Evolutionary conservation across 2,329 filamentous ascomycete genomes (phyloP).

Genomic region (Pseudogymnoascus sp.): DNA sequence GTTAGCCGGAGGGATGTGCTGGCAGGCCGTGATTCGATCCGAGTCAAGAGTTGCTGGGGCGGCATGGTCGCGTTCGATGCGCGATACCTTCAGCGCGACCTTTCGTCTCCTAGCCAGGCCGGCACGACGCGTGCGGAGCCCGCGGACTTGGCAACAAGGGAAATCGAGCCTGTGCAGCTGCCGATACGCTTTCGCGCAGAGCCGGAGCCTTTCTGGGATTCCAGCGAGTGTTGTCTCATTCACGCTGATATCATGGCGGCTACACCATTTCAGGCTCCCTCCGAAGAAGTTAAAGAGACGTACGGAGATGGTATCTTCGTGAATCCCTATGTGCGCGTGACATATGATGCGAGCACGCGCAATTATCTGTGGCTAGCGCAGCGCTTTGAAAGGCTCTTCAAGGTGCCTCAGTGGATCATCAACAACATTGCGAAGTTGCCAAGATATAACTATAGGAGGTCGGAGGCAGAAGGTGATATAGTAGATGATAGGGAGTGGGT

Average conservation of each 20-base stretch:
- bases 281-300: slow-evolving; percentile 33
- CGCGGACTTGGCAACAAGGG: slow-evolving; percentile 24
- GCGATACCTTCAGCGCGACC: slow-evolving; percentile 44
- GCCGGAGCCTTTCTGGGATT: slow-evolving; percentile 52
- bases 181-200: slow-evolving; percentile 51
- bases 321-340: slow-evolving; percentile 67
- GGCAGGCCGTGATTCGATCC: slow-evolving; percentile 53
- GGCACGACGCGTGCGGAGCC: neutral
- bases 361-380: slow-evolving; percentile 51
- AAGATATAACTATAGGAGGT: slow-evolving; percentile 51
- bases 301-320: slow-evolving; percentile 52
- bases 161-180: slow-evolving; percentile 17
- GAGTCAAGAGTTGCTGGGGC: slow-evolving; percentile 68
- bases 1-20: slow-evolving; percentile 56
- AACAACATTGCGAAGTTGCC: slow-evolving; percentile 51
- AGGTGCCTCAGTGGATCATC: slow-evolving; percentile 49
- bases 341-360: slow-evolving; percentile 53
- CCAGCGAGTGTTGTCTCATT: slow-evolving; percentile 57
- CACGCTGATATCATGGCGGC: slow-evolving; percentile 36
- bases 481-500: slow-evolving; percentile 47
- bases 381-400: slow-evolving; percentile 59
- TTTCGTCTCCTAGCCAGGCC: neutral
- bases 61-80: slow-evolving; percentile 65
- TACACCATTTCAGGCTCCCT: slow-evolving; percentile 26
- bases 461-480: slow-evolving; percentile 48